These are phyloP conservation scores for Fusarium caatingaense DNA, from an alignment of 2,329 filamentous ascomycete genomes.

Conservation along the genomic window DNA sequence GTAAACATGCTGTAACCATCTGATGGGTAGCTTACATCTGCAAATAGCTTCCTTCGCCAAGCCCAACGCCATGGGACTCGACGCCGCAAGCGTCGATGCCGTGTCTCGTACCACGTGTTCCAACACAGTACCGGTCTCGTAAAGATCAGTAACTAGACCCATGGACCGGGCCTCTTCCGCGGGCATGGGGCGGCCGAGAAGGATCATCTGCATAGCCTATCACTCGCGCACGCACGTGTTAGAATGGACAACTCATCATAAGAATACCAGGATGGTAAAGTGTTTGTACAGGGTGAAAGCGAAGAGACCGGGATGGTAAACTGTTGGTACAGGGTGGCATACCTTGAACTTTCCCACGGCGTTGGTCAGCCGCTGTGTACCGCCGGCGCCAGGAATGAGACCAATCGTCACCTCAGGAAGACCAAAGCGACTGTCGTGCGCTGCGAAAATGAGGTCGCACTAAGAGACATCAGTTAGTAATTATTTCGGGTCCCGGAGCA, in stretches of 20 bases:
- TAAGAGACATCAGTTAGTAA: slow-evolving; percentile 12
- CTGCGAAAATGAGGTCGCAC: slow-evolving; percentile 56
- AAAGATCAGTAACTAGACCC: slow-evolving; percentile 46
- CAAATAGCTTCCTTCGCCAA: slow-evolving; percentile 48
- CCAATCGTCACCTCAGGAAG: slow-evolving; percentile 56
- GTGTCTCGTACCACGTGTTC: slow-evolving; percentile 40
- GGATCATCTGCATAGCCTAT: slow-evolving; percentile 51
- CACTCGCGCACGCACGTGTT: neutral
- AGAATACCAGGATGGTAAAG: accelerated
- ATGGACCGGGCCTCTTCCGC: slow-evolving; percentile 43
- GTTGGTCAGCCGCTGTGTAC: slow-evolving; percentile 55
- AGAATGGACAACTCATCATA: neutral
- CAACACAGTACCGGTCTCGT: slow-evolving; percentile 45
- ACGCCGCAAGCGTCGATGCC: slow-evolving; percentile 42
- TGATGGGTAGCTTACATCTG: slow-evolving; percentile 36
- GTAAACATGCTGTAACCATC: neutral
- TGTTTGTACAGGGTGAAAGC: neutral
- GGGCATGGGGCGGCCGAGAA: slow-evolving; percentile 45
- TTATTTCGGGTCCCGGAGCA: slow-evolving; percentile 15
- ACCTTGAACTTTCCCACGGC: slow-evolving; percentile 57
- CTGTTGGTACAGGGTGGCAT: no score
- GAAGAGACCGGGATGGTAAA: neutral
- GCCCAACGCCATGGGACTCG: slow-evolving; percentile 44
- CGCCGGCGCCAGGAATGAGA: slow-evolving; percentile 56
- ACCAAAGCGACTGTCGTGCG: slow-evolving; percentile 52